These are phyloP conservation scores for Pugionium dolabratum DNA, from an alignment of 345 rosid genomes.

Conservation along the genomic window DNA sequence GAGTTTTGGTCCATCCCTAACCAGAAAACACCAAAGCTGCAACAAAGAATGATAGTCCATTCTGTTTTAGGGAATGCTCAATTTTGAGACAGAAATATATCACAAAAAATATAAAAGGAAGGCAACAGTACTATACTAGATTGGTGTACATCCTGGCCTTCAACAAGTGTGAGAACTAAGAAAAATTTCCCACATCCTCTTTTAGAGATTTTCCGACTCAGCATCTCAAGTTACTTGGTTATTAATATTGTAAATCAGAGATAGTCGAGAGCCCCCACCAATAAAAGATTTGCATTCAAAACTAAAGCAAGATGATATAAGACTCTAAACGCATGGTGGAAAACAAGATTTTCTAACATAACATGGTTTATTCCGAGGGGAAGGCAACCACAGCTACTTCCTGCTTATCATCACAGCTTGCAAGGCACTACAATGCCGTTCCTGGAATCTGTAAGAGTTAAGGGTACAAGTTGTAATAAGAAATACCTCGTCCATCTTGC, in stretches of 20 bases:
- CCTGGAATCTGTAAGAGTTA: conserved; percentile 17
- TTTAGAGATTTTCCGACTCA: conserved; percentile 36
- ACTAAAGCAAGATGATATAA: background rate
- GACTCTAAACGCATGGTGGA: conserved; percentile 24
- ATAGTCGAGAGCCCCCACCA: no score
- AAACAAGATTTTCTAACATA: conserved; percentile 15
- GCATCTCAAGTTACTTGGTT: conserved; percentile 35
- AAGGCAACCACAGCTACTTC: conserved; percentile 5
- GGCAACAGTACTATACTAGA: conserved; percentile 36
- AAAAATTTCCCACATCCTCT: conserved; percentile 36
- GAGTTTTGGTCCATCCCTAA: conserved; percentile 78
- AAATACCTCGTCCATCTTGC: conserved; percentile 90
- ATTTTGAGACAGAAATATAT: conserved; percentile 10
- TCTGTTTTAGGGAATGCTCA: conserved; percentile 16
- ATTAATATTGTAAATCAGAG: background rate
- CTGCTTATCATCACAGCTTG: conserved; percentile 13
- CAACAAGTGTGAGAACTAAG: conserved; percentile 40
- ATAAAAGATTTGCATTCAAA: conserved; percentile 16
- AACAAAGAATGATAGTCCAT: conserved; percentile 30
- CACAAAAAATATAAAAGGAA: conserved; percentile 27
- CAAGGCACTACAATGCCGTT: conserved; percentile 10
- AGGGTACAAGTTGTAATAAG: conserved; percentile 13
- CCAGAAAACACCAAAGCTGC: conserved; percentile 93
- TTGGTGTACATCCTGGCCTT: conserved; percentile 33
- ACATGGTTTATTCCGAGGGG: conserved; percentile 16